phyloP scores from a whole-genome alignment of 1,284 basidiomycete species.

The Rhodotorula sp. region DNA sequence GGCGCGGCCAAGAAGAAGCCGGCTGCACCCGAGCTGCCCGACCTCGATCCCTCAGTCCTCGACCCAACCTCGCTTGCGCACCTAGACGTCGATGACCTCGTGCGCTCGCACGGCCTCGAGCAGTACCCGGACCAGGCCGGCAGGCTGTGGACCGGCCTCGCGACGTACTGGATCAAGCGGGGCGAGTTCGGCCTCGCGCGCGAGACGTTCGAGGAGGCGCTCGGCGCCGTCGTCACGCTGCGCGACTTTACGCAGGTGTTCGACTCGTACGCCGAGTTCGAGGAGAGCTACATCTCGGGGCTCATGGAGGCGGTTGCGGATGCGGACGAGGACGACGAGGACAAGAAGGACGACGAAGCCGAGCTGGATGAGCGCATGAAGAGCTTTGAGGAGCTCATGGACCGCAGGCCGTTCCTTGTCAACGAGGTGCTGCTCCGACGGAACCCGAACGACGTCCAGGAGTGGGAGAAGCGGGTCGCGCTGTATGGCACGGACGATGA shows the following conservation, averaged over 20 bases:
- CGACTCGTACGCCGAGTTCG: conserved; percentile 93
- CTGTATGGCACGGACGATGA: conserved; percentile 90
- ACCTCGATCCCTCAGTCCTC: conserved; percentile 11
- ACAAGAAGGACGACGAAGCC: conserved; percentile 70
- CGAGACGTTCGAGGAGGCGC: conserved; percentile 83
- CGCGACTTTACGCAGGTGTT: conserved; percentile 98
- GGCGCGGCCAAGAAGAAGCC: not conserved
- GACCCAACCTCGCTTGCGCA: conserved; percentile 64
- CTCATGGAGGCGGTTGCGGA: conserved; percentile 82
- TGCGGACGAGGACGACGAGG: conserved; percentile 71
- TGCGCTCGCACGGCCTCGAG: conserved; percentile 79
- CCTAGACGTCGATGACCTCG: conserved; percentile 82
- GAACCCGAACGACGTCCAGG: conserved; percentile 97
- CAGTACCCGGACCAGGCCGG: conserved; percentile 96
- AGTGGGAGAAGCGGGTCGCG: conserved; percentile 98
- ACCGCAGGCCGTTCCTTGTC: conserved; percentile 90
- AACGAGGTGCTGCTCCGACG: conserved; percentile 92
- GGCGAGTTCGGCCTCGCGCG: conserved; percentile 82
- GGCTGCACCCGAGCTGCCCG: not conserved
- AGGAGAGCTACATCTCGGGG: conserved; percentile 84
- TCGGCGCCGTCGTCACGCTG: conserved; percentile 83
- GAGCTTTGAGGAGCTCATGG: conserved; percentile 92
- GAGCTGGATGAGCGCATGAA: conserved; percentile 90
- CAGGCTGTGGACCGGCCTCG: conserved; percentile 90
- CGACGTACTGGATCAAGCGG: conserved; percentile 98